Percentiles rank a stretch among this genome's conserved stretches.
Evolutionary conservation across 2,329 filamentous ascomycete genomes (phyloP).

Genomic region (Tolypocladium guangdongense): DNA sequence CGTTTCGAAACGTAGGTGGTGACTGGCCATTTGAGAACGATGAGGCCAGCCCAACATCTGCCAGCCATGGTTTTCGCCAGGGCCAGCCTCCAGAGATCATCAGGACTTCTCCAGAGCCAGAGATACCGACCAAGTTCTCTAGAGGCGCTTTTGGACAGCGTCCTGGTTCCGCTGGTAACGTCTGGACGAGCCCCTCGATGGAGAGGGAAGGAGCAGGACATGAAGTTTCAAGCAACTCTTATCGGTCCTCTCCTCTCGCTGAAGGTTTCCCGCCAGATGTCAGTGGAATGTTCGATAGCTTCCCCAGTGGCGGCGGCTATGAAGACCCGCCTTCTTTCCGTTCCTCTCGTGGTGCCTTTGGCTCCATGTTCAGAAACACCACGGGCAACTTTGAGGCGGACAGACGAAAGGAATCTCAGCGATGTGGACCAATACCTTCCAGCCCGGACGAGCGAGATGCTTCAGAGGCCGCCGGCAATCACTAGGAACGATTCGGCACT

Average conservation of each 20-base stretch:
- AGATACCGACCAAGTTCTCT: neutral
- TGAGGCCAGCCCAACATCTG: neutral
- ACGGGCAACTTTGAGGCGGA: neutral
- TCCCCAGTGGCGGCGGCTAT: neutral
- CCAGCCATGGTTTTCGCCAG: neutral
- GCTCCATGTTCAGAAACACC: neutral
- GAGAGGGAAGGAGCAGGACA: neutral
- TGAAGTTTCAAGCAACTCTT: neutral
- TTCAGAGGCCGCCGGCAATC: conserved; percentile 12
- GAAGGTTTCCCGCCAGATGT: neutral
- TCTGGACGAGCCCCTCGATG: neutral
- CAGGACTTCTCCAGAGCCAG: neutral
- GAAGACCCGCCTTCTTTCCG: neutral
- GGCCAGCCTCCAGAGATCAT: neutral
- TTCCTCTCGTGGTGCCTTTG: conserved; percentile 5
- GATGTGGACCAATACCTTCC: neutral
- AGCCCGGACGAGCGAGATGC: conserved; percentile 4
- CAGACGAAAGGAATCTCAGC: neutral
- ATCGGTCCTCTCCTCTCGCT: neutral
- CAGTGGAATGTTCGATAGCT: neutral
- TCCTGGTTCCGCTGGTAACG: neutral
- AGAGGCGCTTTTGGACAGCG: conserved; percentile 1
- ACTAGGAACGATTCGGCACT: conserved; percentile 13
- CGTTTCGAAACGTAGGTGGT: neutral
- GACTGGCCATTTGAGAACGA: neutral